phyloP scores from a whole-genome alignment of 306 rosid species.

The Inga leiocalycina region DNA sequence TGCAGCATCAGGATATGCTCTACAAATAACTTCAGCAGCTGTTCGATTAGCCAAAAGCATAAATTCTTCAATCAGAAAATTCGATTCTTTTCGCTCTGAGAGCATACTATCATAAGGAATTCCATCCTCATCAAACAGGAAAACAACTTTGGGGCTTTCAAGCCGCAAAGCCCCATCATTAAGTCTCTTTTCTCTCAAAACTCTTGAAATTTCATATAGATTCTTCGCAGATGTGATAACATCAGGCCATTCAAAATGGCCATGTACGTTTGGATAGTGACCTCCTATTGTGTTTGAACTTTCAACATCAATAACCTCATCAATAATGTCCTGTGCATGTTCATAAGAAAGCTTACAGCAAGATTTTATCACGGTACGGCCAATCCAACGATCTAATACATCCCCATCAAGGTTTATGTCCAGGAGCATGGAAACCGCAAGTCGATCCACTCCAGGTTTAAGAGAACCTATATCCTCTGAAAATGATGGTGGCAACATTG shows the following conservation, averaged over 20 bases:
- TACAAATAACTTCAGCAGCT: conserved; percentile 80
- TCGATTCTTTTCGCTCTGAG: conserved; percentile 53
- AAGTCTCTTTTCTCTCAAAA: conserved; percentile 66
- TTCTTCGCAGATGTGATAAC: conserved; percentile 60
- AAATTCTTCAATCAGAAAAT: conserved; percentile 81
- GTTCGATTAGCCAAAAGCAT: conserved; percentile 88
- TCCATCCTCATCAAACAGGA: conserved; percentile 71
- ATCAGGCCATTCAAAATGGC: conserved; percentile 69
- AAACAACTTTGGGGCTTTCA: conserved; percentile 60
- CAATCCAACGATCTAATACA: conserved; percentile 74
- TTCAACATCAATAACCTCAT: conserved; percentile 45
- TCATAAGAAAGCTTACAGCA: conserved; percentile 92
- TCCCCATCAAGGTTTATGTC: conserved; percentile 65
- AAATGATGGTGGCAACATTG: conserved; percentile 79
- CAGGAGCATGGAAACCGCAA: conserved; percentile 73
- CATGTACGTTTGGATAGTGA: conserved; percentile 57
- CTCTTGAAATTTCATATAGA: conserved; percentile 61
- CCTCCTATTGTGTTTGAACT: conserved; percentile 32
- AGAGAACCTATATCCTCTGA: conserved; percentile 80
- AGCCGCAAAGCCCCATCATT: conserved; percentile 74
- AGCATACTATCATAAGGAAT: conserved; percentile 61
- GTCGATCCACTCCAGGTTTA: conserved; percentile 82
- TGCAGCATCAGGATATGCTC: conserved; percentile 82
- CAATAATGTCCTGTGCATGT: conserved; percentile 73
- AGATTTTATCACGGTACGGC: conserved; percentile 81